Evolutionary conservation across 2,329 filamentous ascomycete genomes (phyloP).

Genomic region (Trichophyton verrucosum): DNA sequence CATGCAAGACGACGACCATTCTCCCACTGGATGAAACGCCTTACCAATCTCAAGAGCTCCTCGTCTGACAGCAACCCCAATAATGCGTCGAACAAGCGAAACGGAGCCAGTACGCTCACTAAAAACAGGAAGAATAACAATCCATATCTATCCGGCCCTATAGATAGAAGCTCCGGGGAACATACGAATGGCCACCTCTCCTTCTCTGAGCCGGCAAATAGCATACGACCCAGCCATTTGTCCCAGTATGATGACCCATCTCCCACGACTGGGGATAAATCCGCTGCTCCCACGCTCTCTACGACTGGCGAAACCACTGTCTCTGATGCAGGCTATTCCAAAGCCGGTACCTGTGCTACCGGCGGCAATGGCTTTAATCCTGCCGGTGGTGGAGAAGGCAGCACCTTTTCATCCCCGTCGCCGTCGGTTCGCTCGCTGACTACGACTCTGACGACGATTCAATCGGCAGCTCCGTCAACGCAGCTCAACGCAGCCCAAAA

Average conservation of each 20-base stretch:
- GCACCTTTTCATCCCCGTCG: slow-evolving; percentile 53
- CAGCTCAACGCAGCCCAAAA: slow-evolving; percentile 29
- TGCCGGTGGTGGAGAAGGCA: slow-evolving; percentile 54
- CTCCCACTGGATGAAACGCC: slow-evolving; percentile 84
- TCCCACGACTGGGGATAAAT: slow-evolving; percentile 54
- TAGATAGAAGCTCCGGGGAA: slow-evolving; percentile 28
- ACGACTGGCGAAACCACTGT: slow-evolving; percentile 66
- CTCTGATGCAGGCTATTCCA: slow-evolving; percentile 65
- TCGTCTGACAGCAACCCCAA: slow-evolving; percentile 40
- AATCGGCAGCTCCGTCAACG: slow-evolving; percentile 46
- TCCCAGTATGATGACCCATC: slow-evolving; percentile 46
- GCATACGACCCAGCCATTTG: slow-evolving; percentile 37
- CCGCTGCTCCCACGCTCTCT: slow-evolving; percentile 65
- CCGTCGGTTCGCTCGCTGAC: slow-evolving; percentile 54
- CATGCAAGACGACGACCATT: slow-evolving; percentile 72
- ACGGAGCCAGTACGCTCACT: slow-evolving; percentile 12
- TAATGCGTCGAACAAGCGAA: slow-evolving; percentile 29
- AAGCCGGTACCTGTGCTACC: slow-evolving; percentile 63
- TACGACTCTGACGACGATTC: slow-evolving; percentile 54
- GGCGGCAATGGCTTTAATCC: slow-evolving; percentile 52
- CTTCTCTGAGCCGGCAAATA: slow-evolving; percentile 42
- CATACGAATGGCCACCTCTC: slow-evolving; percentile 36
- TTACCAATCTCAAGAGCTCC: slow-evolving; percentile 71
- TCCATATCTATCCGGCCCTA: slow-evolving; percentile 71
- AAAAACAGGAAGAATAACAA: slow-evolving; percentile 65